These are phyloP conservation scores for Ganoderma sp. DNA, from an alignment of 1,284 basidiomycete genomes.

Conservation along the genomic window DNA sequence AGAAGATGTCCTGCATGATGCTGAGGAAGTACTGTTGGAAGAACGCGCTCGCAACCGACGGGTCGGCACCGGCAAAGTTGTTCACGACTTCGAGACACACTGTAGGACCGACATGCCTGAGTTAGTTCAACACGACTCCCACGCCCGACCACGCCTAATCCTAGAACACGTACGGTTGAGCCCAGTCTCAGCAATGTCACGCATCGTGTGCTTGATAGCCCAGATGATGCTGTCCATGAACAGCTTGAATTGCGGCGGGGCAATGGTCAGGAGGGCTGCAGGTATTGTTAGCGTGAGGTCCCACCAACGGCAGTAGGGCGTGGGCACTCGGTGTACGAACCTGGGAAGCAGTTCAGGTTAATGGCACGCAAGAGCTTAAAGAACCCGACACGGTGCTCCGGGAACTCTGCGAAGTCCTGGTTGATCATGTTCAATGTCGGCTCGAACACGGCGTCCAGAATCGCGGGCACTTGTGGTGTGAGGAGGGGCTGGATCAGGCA, in stretches of 20 bases:
- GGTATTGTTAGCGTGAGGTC: constrained; percentile 22
- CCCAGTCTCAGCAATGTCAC: constrained; percentile 97
- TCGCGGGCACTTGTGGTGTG: constrained; percentile 94
- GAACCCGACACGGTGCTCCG: constrained; percentile 97
- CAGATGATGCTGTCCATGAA: constrained; percentile 99
- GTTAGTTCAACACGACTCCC: constrained; percentile 25
- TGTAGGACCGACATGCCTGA: constrained; percentile 39
- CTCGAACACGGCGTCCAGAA: constrained; percentile 97
- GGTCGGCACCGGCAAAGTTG: constrained; percentile 90
- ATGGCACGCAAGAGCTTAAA: constrained; percentile 96
- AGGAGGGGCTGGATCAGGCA: constrained; percentile 64
- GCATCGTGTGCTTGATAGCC: constrained; percentile 99
- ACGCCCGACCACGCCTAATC: constrained; percentile 11
- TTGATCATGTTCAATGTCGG: constrained; percentile 99
- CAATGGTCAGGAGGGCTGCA: constrained; percentile 83
- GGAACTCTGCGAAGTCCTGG: constrained; percentile 97
- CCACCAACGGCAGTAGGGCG: constrained; percentile 9
- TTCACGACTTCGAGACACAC: constrained; percentile 96
- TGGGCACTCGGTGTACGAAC: constrained; percentile 47
- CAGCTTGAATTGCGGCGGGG: constrained; percentile 94
- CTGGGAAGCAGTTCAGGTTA: constrained; percentile 95
- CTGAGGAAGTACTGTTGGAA: constrained; percentile 94
- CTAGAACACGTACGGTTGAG: constrained; percentile 70
- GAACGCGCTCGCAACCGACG: constrained; percentile 75
- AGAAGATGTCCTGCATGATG: constrained; percentile 96